These are phyloP conservation scores for Pestalotiopsis sp. DNA, from an alignment of 2,329 filamentous ascomycete species.

Conservation along the genomic window DNA sequence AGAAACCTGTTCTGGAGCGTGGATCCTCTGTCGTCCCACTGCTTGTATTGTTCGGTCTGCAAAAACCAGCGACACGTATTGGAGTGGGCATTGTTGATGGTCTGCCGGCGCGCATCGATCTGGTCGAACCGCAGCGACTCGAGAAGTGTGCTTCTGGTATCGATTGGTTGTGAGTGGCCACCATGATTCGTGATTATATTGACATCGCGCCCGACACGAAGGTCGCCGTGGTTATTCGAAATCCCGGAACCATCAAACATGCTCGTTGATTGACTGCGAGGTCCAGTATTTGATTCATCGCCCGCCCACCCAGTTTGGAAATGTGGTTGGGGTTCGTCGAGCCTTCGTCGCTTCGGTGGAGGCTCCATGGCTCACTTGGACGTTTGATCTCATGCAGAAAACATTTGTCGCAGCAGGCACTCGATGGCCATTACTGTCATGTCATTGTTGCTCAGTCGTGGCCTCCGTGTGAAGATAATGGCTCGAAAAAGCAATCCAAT, in stretches of 20 bases:
- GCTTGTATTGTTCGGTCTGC: not conserved
- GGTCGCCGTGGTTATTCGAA: not conserved
- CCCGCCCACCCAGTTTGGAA: not conserved
- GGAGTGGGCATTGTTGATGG: not conserved
- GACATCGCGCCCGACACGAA: not conserved
- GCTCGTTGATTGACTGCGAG: not conserved
- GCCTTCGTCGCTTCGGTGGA: not conserved
- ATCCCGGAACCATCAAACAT: not conserved
- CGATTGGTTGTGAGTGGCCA: not conserved
- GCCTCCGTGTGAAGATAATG: not conserved
- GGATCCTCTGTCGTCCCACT: not conserved
- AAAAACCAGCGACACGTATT: not conserved
- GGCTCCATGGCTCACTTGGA: not conserved
- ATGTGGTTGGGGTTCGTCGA: not conserved
- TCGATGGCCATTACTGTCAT: not conserved
- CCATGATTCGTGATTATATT: not conserved
- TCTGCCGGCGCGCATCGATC: not conserved
- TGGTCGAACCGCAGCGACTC: not conserved
- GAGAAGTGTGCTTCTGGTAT: not conserved
- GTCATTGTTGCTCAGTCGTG: not conserved
- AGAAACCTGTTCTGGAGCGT: not conserved
- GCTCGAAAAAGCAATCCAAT: not conserved
- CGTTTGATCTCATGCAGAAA: not conserved
- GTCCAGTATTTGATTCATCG: not conserved
- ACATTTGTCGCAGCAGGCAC: not conserved